Evolutionary conservation across 1,284 basidiomycete genomes (phyloP).

Genomic region (Rhodofomes roseus): DNA sequence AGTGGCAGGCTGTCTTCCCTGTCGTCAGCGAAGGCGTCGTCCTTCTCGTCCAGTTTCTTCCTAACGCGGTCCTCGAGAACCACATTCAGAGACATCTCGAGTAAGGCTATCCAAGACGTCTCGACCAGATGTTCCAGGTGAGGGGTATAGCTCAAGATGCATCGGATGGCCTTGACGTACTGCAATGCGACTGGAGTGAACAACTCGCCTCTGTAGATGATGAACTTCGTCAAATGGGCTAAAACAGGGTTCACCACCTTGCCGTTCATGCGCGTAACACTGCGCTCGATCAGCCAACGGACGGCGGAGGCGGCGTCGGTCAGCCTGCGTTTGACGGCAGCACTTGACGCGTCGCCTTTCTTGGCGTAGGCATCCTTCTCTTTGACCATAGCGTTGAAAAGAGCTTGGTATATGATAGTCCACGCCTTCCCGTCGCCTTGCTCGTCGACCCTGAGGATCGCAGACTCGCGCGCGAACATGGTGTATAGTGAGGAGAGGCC

Average conservation of each 20-base stretch:
- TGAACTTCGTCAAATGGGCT: slow-evolving; percentile 62
- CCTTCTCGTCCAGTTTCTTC: slow-evolving; percentile 34
- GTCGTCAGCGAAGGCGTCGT: slow-evolving; percentile 30
- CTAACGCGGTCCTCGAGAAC: slow-evolving; percentile 63
- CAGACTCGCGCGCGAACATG: slow-evolving; percentile 54
- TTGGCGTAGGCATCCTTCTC: slow-evolving; percentile 60
- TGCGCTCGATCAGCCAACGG: slow-evolving; percentile 67
- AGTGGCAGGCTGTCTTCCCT: slow-evolving; percentile 20
- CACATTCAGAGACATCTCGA: slow-evolving; percentile 74
- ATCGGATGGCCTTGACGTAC: slow-evolving; percentile 77
- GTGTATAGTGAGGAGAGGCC: slow-evolving; percentile 57
- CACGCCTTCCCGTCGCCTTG: slow-evolving; percentile 50
- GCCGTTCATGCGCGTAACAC: slow-evolving; percentile 49
- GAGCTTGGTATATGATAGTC: slow-evolving; percentile 69
- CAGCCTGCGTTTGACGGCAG: slow-evolving; percentile 54
- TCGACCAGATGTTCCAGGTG: slow-evolving; percentile 78
- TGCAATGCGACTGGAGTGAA: slow-evolving; percentile 69
- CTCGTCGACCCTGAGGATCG: slow-evolving; percentile 51
- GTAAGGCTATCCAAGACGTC: slow-evolving; percentile 63
- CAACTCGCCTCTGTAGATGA: slow-evolving; percentile 55
- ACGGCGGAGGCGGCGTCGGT: slow-evolving; percentile 60
- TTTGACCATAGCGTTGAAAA: slow-evolving; percentile 62
- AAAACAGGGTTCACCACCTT: slow-evolving; percentile 55
- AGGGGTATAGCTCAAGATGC: slow-evolving; percentile 59
- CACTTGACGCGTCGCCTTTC: slow-evolving; percentile 28